phyloP scores from a whole-genome alignment of 257 asterid genomes.

The Gentiana macrophylla region DNA sequence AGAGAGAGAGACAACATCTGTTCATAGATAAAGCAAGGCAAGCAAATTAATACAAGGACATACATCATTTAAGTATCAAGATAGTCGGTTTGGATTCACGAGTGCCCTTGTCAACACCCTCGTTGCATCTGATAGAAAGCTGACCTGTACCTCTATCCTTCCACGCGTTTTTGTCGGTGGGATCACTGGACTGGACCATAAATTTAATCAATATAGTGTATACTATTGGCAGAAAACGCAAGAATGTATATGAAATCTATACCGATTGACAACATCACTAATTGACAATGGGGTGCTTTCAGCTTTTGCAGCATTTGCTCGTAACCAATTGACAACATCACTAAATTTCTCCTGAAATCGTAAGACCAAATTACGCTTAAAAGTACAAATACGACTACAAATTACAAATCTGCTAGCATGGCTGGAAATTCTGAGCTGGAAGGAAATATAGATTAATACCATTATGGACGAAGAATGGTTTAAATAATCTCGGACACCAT shows the following conservation, averaged over 20 bases:
- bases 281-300: conserved; percentile 10
- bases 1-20: too few relatives aligned
- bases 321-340: conserved; percentile 86
- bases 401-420: too few relatives aligned
- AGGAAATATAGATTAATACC: conserved; percentile 36
- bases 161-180: conserved; percentile 73
- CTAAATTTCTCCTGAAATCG: conserved; percentile 73
- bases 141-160: conserved; percentile 89
- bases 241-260: too few relatives aligned
- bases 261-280: too few relatives aligned
- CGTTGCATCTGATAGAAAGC: conserved; percentile 81
- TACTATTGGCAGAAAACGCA: too few relatives aligned
- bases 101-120: conserved; percentile 73
- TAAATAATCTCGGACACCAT: conserved; percentile 79
- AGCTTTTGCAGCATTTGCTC: conserved; percentile 35
- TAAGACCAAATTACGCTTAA: background rate
- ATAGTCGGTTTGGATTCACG: conserved; percentile 87
- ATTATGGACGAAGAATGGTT: conserved; percentile 64
- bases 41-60: conserved; percentile 15
- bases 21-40: too few relatives aligned
- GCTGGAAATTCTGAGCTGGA: background rate
- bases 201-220: background rate
- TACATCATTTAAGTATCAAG: conserved; percentile 89
- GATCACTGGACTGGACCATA: conserved; percentile 65
- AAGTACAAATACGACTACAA: too few relatives aligned